Conservation (phyloP, 768 basidiomycete genomes). For the Glaciozyma martinii region DNA sequence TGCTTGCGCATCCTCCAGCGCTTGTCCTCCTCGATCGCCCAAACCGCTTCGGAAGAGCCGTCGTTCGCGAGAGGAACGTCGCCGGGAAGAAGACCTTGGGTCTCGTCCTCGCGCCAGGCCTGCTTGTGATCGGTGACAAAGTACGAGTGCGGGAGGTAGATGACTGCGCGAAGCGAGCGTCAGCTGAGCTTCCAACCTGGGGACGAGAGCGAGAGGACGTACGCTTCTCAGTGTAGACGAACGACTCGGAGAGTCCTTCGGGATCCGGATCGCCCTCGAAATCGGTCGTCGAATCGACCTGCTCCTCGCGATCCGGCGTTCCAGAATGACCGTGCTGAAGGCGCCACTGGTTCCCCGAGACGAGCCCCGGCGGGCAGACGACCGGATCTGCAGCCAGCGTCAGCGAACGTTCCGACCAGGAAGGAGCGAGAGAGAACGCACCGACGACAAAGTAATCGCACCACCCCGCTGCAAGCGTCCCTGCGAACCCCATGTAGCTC, state of each 20-base stretch:
- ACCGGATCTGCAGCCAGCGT: constrained; percentile 41
- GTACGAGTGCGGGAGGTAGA: constrained; percentile 34
- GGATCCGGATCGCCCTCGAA: constrained; percentile 44
- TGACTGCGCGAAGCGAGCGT: constrained; percentile 5
- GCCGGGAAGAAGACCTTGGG: not conserved
- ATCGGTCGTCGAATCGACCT: constrained; percentile 17
- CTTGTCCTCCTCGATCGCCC: constrained; percentile 43
- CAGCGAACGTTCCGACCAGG: constrained; percentile 12
- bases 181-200: not conserved
- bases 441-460: constrained; percentile 31
- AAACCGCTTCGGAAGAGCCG: constrained; percentile 34
- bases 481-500: constrained; percentile 48
- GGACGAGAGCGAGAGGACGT: not conserved
- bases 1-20: constrained; percentile 41
- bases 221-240: constrained; percentile 42
- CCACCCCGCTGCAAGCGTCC: constrained; percentile 44
- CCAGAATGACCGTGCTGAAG: constrained; percentile 5
- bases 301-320: not conserved
- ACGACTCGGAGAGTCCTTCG: constrained; percentile 40
- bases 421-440: not conserved
- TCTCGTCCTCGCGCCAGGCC: constrained; percentile 40
- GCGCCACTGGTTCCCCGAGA: constrained; percentile 29
- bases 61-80: constrained; percentile 26
- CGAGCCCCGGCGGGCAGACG: constrained; percentile 41
- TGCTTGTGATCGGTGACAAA: constrained; percentile 51